These are phyloP conservation scores for Saturnispora mendoncae DNA, from an alignment of 805 yeast species.

Conservation along the genomic window DNA sequence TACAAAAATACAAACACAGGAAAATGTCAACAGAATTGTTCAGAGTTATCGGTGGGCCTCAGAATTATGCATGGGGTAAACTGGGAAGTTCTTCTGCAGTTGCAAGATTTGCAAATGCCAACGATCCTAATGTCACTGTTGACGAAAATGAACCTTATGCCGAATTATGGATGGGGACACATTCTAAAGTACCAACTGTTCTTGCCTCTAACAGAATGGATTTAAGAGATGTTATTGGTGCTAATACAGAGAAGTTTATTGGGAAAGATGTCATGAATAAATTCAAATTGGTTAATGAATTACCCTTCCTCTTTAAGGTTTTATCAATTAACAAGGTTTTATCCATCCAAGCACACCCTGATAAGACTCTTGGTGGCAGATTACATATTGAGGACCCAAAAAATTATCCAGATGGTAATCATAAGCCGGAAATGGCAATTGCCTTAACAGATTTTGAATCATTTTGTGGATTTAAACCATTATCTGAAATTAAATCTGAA, in stretches of 20 bases:
- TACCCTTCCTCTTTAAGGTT: conserved; percentile 92
- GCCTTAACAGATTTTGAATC: conserved; percentile 96
- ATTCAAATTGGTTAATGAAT: conserved; percentile 55
- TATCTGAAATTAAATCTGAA: conserved; percentile 62
- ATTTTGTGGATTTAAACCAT: conserved; percentile 95
- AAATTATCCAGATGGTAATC: conserved; percentile 96
- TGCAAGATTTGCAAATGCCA: conserved; percentile 71
- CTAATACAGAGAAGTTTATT: conserved; percentile 48
- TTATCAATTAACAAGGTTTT: conserved; percentile 87
- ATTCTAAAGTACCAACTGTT: conserved; percentile 79
- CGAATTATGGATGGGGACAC: conserved; percentile 99
- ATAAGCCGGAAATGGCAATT: conserved; percentile 99
- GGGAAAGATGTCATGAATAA: conserved; percentile 50
- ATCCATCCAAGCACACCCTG: conserved; percentile 97
- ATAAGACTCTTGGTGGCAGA: conserved; percentile 69
- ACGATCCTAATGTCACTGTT: conserved; percentile 51
- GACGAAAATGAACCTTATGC: conserved; percentile 85
- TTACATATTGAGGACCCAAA: conserved; percentile 79
- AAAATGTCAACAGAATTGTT: conserved; percentile 23
- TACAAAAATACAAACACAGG: too few relatives aligned
- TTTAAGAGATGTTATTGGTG: conserved; percentile 58
- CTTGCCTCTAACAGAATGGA: conserved; percentile 40
- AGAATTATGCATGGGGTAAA: conserved; percentile 45
- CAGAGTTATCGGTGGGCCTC: conserved; percentile 31
- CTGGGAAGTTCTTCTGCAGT: conserved; percentile 79